phyloP scores from a whole-genome alignment of 2,329 filamentous ascomycete genomes.

The Exophiala alcalophila region DNA sequence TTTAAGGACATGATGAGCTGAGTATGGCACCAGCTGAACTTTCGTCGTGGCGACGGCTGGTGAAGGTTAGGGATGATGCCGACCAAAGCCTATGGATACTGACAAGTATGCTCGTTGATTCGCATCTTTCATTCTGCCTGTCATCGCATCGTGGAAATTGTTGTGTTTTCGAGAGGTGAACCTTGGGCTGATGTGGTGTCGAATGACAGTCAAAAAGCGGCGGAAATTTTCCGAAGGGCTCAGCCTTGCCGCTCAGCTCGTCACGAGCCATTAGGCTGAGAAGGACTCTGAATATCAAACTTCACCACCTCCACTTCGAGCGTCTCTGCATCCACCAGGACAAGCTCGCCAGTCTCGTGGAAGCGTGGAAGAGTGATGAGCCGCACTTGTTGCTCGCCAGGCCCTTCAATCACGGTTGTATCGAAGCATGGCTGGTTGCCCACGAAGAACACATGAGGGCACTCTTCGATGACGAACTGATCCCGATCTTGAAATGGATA shows the following conservation, averaged over 20 bases:
- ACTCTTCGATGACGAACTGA: constrained; percentile 79
- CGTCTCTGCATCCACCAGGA: constrained; percentile 82
- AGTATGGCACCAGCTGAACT: constrained; percentile 80
- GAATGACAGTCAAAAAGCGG: background rate
- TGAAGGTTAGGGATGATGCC: background rate
- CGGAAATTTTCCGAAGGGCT: constrained; percentile 7
- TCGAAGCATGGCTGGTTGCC: constrained; percentile 80
- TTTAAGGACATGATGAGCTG: constrained; percentile 70
- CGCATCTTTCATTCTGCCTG: constrained; percentile 31
- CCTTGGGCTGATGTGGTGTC: background rate
- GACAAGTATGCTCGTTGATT: constrained; percentile 36
- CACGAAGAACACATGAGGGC: constrained; percentile 87
- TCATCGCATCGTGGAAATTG: constrained; percentile 6
- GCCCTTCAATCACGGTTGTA: constrained; percentile 63
- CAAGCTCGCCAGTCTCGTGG: constrained; percentile 70
- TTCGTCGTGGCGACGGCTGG: constrained; percentile 65
- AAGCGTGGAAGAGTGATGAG: constrained; percentile 84
- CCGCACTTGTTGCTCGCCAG: constrained; percentile 66
- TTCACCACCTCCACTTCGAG: constrained; percentile 72
- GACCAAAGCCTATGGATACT: background rate
- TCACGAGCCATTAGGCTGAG: constrained; percentile 9
- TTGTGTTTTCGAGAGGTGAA: background rate
- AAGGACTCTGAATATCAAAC: constrained; percentile 44
- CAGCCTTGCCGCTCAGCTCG: constrained; percentile 7
- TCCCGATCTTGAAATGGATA: constrained; percentile 96